phyloP scores from a whole-genome alignment of 2,329 filamentous ascomycete species.

The Amesomyces nigricolor region DNA sequence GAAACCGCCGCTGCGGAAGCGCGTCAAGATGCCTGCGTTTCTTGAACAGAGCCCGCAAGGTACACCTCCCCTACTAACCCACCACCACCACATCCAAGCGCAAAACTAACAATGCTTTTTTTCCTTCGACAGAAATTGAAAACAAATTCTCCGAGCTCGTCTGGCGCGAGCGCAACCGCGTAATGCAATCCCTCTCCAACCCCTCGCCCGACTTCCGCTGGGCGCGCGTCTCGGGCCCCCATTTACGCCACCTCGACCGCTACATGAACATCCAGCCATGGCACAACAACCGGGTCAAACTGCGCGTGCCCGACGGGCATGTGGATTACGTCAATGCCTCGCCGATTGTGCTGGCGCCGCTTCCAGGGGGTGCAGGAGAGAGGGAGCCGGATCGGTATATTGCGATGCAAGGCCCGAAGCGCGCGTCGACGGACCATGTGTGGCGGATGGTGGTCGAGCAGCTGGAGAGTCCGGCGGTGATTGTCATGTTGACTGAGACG shows the following conservation, averaged over 20 bases:
- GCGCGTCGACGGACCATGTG: conserved; percentile 69
- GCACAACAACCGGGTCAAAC: conserved; percentile 75
- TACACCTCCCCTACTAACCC: conserved; percentile 37
- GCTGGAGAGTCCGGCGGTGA: conserved; percentile 63
- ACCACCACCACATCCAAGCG: background rate
- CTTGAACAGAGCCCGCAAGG: conserved; percentile 44
- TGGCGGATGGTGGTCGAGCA: conserved; percentile 96
- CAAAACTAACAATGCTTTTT: background rate
- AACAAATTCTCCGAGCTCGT: conserved; percentile 48
- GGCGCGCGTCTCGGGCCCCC: conserved; percentile 51
- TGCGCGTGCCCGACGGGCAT: conserved; percentile 67
- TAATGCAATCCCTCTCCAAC: conserved; percentile 38
- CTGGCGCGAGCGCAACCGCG: conserved; percentile 48
- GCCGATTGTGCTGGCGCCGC: conserved; percentile 53
- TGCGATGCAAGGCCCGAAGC: conserved; percentile 87
- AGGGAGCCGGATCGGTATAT: conserved; percentile 61
- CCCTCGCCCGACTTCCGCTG: conserved; percentile 34
- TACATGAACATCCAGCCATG: conserved; percentile 89
- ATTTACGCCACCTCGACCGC: conserved; percentile 64
- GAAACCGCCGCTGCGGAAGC: background rate
- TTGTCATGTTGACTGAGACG: conserved; percentile 92
- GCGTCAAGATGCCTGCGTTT: conserved; percentile 41
- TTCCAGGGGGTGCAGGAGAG: conserved; percentile 24
- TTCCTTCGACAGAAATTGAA: conserved; percentile 39
- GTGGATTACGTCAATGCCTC: conserved; percentile 82